phyloP scores from a whole-genome alignment of 179 eudicot species.

The Gypsophila paniculata region DNA sequence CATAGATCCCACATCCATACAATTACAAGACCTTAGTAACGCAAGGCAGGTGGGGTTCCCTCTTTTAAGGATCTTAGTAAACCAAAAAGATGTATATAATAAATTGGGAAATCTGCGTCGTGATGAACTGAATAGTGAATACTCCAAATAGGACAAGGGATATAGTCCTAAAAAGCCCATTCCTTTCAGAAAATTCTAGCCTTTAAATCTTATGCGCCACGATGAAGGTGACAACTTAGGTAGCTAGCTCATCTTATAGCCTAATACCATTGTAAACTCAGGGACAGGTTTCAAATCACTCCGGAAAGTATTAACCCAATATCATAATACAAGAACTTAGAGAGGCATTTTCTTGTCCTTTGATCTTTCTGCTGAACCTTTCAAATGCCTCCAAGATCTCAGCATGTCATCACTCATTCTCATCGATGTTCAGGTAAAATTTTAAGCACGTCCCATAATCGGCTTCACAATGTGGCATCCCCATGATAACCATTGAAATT shows the following conservation, averaged over 20 bases:
- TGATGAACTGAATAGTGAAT: background rate
- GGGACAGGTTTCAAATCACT: background rate
- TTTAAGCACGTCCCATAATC: background rate
- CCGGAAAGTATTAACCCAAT: background rate
- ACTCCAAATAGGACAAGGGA: background rate
- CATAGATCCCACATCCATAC: background rate
- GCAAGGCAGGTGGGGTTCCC: background rate
- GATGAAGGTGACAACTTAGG: background rate
- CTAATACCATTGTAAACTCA: background rate
- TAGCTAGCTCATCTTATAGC: background rate
- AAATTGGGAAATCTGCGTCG: background rate
- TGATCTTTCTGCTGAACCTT: background rate
- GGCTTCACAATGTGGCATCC: background rate
- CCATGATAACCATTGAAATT: background rate
- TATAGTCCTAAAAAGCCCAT: background rate
- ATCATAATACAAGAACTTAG: background rate
- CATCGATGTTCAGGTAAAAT: background rate
- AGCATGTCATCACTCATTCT: background rate
- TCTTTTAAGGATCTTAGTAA: background rate
- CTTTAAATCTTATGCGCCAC: background rate
- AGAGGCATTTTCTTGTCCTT: background rate
- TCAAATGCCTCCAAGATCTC: conserved; percentile 1
- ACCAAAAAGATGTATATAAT: background rate
- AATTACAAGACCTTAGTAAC: background rate
- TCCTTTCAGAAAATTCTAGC: background rate